A percentile compares a stretch with the other conserved stretches of the same genome.
These are phyloP conservation scores for Diaporthe nobilis DNA, from an alignment of 2,329 filamentous ascomycete species.

Conservation along the genomic window DNA sequence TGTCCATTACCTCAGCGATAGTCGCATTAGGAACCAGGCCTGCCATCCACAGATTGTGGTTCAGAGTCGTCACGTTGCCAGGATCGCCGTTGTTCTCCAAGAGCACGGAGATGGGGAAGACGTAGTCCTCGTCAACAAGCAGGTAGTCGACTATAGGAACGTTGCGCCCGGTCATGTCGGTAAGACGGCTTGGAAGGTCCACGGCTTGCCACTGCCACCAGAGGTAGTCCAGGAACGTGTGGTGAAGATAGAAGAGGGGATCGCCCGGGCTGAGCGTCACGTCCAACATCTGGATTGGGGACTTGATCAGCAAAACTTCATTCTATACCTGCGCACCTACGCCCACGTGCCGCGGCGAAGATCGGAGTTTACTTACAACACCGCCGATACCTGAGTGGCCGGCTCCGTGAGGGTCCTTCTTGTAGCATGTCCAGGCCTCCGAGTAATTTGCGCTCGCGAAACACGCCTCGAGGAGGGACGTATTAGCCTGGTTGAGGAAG, in stretches of 20 bases:
- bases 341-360: background rate
- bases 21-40: constrained; percentile 28
- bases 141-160: background rate
- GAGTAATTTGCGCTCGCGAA: constrained; percentile 26
- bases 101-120: constrained; percentile 8
- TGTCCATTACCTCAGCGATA: constrained; percentile 29
- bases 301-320: background rate
- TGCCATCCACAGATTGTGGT: constrained; percentile 29
- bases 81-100: constrained; percentile 15
- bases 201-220: constrained; percentile 36
- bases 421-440: constrained; percentile 11
- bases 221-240: constrained; percentile 29
- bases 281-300: constrained; percentile 9
- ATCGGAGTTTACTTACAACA: background rate
- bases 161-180: constrained; percentile 27
- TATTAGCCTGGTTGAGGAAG: constrained; percentile 16
- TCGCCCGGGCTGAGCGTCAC: constrained; percentile 25
- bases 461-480: constrained; percentile 28
- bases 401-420: constrained; percentile 9
- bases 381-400: constrained; percentile 24
- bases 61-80: constrained; percentile 33
- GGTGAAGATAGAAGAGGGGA: constrained; percentile 37
- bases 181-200: constrained; percentile 1
- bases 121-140: constrained; percentile 25
- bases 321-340: too few species aligned